Conservation (phyloP, 352 stramenopile species). For the Pythium dissimile region DNA sequence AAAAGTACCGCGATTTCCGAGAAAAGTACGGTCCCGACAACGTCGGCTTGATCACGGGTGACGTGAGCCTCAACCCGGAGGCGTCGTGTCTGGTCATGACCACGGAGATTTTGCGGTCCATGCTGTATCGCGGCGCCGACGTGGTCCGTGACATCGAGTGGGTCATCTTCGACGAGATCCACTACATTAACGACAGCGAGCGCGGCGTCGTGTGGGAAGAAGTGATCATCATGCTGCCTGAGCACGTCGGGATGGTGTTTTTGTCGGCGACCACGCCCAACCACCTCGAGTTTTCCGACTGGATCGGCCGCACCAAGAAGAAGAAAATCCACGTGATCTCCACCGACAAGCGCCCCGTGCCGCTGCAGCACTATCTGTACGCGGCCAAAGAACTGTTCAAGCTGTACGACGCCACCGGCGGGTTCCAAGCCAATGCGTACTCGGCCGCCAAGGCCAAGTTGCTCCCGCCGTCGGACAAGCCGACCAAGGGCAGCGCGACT, state of each 20-base stretch:
- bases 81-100: conserved; percentile 98
- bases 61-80: conserved; percentile 95
- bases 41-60: conserved; percentile 97
- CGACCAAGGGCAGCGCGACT: conserved; percentile 25
- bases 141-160: conserved; percentile 98
- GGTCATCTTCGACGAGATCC: conserved; percentile 97
- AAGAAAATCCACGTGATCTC: conserved; percentile 97
- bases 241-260: conserved; percentile 98
- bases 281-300: conserved; percentile 98
- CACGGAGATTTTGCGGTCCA: conserved; percentile 96
- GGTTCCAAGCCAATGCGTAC: conserved; percentile 57
- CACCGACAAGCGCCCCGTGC: conserved; percentile 96
- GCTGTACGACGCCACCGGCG: conserved; percentile 48
- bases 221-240: conserved; percentile 97
- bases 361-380: conserved; percentile 95
- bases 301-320: conserved; percentile 97
- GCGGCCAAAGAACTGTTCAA: conserved; percentile 93
- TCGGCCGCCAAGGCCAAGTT: conserved; percentile 64
- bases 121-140: conserved; percentile 95
- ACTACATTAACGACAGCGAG: conserved; percentile 99
- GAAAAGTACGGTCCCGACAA: conserved; percentile 91
- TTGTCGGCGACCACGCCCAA: conserved; percentile 98
- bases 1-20: conserved; percentile 98
- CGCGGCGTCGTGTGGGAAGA: conserved; percentile 97
- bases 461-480: conserved; percentile 50